phyloP scores from a whole-genome alignment of 257 asterid species.

The Lantana camara region DNA sequence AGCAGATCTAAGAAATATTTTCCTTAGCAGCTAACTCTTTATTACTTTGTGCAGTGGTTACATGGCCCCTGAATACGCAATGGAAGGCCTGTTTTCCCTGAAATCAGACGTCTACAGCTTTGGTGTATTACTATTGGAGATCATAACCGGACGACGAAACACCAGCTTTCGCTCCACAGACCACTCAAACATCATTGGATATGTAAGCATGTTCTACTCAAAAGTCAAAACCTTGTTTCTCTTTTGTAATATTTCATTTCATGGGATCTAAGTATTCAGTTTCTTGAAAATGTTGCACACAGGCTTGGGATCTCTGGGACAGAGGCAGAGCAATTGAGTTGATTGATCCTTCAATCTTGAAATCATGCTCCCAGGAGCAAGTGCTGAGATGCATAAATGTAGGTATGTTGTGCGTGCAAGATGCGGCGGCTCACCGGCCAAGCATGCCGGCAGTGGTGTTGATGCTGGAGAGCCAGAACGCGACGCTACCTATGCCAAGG shows the following conservation, averaged over 20 bases:
- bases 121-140: conserved; percentile 80
- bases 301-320: conserved; percentile 88
- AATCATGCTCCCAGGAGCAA: conserved; percentile 41
- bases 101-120: conserved; percentile 93
- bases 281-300: conserved; percentile 3
- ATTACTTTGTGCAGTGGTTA: conserved; percentile 59
- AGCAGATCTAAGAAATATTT: no score
- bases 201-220: conserved; percentile 49
- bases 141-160: conserved; percentile 65
- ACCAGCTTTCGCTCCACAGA: conserved; percentile 51
- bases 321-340: conserved; percentile 57
- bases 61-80: conserved; percentile 97
- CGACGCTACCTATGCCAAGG: conserved; percentile 58
- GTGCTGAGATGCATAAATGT: conserved; percentile 68
- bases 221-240: background rate
- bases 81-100: conserved; percentile 88
- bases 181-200: conserved; percentile 58
- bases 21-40: background rate
- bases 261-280: background rate
- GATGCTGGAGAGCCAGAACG: conserved; percentile 70
- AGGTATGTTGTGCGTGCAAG: conserved; percentile 83
- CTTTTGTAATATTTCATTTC: background rate
- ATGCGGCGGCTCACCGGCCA: conserved; percentile 59
- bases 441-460: conserved; percentile 65
- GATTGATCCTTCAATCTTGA: conserved; percentile 46